phyloP scores from a whole-genome alignment of 495 filamentous ascomycete species.

The Penicillium robsamsonii region DNA sequence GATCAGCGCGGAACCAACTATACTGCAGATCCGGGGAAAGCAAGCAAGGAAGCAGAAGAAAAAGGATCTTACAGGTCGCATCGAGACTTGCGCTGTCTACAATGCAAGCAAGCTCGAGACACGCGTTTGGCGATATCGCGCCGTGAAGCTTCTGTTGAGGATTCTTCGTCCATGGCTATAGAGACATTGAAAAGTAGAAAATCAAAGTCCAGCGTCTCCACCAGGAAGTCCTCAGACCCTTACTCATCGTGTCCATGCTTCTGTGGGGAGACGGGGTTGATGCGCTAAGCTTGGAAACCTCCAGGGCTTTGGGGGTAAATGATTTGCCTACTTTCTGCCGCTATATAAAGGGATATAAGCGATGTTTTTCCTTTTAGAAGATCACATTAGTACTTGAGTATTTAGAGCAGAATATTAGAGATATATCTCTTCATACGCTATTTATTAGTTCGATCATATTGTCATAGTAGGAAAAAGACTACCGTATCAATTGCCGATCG shows the following conservation, averaged over 20 bases:
- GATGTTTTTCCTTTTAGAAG: too few relatives aligned
- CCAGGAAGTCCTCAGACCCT: neutral
- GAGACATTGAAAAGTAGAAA: constrained; percentile 1
- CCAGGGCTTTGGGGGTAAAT: neutral
- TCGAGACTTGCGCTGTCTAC: constrained; percentile 60
- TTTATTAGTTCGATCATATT: too few relatives aligned
- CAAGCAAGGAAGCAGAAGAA: neutral
- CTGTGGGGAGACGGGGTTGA: constrained; percentile 3
- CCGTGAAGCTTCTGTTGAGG: constrained; percentile 4
- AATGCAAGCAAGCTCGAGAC: constrained; percentile 61
- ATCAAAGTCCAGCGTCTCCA: neutral
- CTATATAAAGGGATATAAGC: neutral
- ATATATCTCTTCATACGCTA: too few relatives aligned
- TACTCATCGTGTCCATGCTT: constrained; percentile 9
- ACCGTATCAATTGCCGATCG: constrained; percentile 2
- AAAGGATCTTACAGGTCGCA: constrained; percentile 57
- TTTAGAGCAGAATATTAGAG: too few relatives aligned
- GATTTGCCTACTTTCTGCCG: neutral
- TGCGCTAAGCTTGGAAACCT: neutral
- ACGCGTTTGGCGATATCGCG: constrained; percentile 51
- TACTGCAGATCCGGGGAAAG: constrained; percentile 19
- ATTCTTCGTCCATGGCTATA: constrained; percentile 9
- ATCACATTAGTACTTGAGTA: too few relatives aligned
- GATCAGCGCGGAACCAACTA: constrained; percentile 18
- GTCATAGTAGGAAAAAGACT: too few relatives aligned